Conservation (phyloP, 176 grass and related monocot species). For the Pharus latifolius region DNA sequence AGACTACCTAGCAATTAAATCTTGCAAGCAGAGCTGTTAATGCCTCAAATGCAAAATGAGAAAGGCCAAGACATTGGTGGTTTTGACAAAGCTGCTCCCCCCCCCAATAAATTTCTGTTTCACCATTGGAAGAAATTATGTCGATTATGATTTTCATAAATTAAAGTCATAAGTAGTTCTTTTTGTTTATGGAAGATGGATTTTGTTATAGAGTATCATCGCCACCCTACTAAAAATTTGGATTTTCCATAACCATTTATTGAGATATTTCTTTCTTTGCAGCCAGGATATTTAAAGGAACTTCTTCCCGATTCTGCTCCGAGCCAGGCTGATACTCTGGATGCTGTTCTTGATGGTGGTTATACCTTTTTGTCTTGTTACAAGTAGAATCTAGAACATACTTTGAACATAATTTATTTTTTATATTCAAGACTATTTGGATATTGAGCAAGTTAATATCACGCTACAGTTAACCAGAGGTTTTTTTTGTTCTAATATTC, state of each 20-base stretch:
- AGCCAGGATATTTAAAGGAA: constrained; percentile 71
- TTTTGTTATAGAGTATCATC: background rate
- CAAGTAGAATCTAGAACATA: background rate
- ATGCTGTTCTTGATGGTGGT: constrained; percentile 57
- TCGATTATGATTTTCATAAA: no score
- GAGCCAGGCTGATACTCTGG: constrained; percentile 35
- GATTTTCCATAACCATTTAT: background rate
- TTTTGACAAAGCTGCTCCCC: no score
- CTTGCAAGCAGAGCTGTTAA: no score
- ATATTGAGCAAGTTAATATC: background rate
- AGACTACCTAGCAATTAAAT: no score
- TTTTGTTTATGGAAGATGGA: background rate
- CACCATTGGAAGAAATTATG: no score
- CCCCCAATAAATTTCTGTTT: no score
- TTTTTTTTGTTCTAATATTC: background rate
- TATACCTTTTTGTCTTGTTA: background rate
- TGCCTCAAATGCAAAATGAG: no score
- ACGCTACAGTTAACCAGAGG: background rate
- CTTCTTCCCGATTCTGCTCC: constrained; percentile 63
- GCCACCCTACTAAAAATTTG: background rate
- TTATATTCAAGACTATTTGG: background rate
- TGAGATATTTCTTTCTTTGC: constrained; percentile 3
- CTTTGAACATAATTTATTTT: background rate
- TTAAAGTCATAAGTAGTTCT: background rate
- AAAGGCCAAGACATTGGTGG: no score